Evolutionary conservation across 2,329 filamentous ascomycete species (phyloP).

Genomic region (Colletotrichum sp.): DNA sequence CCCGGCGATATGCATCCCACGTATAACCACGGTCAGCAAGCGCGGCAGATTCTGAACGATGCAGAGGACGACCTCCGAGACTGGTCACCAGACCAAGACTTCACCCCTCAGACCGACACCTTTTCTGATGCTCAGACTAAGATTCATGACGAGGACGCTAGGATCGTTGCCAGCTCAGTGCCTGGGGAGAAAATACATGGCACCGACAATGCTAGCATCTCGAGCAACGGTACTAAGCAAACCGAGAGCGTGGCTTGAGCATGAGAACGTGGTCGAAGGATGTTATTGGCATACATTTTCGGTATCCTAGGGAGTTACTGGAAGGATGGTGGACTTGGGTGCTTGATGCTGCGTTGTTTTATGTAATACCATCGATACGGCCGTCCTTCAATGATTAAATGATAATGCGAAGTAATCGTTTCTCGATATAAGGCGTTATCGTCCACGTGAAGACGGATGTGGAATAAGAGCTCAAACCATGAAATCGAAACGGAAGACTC

Average conservation of each 20-base stretch:
- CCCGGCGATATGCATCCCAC: slow-evolving; percentile 79
- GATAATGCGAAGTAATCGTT: not conserved
- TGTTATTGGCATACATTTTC: not conserved
- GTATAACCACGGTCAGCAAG: slow-evolving; percentile 71
- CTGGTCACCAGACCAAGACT: slow-evolving; percentile 64
- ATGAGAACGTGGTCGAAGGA: not conserved
- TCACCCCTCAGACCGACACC: slow-evolving; percentile 2
- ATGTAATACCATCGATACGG: slow-evolving; percentile 11
- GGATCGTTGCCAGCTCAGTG: not conserved
- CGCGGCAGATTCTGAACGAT: slow-evolving; percentile 87
- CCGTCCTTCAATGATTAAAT: not conserved
- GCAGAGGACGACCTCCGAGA: slow-evolving; percentile 86
- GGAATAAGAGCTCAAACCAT: not conserved
- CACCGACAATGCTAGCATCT: not conserved
- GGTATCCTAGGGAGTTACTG: not conserved
- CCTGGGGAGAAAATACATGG: not conserved
- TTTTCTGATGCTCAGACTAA: slow-evolving; percentile 2
- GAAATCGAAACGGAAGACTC: not conserved
- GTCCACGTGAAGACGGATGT: not conserved
- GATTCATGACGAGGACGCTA: slow-evolving; percentile 9
- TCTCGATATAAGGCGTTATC: not conserved
- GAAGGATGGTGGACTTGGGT: not conserved
- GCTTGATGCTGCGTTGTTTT: not conserved
- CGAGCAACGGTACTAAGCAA: slow-evolving; percentile 1
- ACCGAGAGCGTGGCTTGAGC: not conserved